These are phyloP conservation scores for Exophiala alcalophila DNA, from an alignment of 2,329 filamentous ascomycete species.

Conservation along the genomic window DNA sequence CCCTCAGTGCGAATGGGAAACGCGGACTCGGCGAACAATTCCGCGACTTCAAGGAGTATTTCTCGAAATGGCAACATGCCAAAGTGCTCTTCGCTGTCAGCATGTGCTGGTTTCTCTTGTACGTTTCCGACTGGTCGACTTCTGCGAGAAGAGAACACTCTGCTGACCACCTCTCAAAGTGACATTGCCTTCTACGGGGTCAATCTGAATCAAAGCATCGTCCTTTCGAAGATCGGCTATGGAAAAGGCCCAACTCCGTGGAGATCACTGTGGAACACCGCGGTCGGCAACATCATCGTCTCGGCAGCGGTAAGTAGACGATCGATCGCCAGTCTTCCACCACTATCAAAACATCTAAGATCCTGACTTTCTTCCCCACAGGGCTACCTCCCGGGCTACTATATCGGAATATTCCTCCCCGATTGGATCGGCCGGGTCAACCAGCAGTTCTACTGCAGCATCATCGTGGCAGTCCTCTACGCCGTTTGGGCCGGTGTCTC, in stretches of 20 bases:
- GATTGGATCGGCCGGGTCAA: slow-evolving; percentile 29
- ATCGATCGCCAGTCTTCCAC: neutral
- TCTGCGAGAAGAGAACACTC: neutral
- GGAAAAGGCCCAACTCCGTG: slow-evolving; percentile 34
- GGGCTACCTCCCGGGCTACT: slow-evolving; percentile 31
- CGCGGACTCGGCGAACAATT: slow-evolving; percentile 25
- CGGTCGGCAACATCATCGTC: slow-evolving; percentile 38
- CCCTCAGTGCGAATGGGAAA: slow-evolving; percentile 13
- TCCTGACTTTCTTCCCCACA: neutral
- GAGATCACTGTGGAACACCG: slow-evolving; percentile 36
- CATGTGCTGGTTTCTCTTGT: slow-evolving; percentile 35
- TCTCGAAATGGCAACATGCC: slow-evolving; percentile 35
- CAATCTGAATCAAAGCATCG: slow-evolving; percentile 38
- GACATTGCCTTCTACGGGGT: slow-evolving; percentile 38
- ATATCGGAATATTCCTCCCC: slow-evolving; percentile 31
- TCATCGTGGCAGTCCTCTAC: slow-evolving; percentile 32
- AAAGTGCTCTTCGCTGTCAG: slow-evolving; percentile 36
- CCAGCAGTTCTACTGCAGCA: slow-evolving; percentile 29
- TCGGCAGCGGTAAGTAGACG: slow-evolving; percentile 31
- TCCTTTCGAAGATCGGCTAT: slow-evolving; percentile 36
- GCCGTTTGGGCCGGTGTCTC: slow-evolving; percentile 34
- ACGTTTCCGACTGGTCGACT: slow-evolving; percentile 1
- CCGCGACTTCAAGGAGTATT: slow-evolving; percentile 35
- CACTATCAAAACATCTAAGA: neutral
- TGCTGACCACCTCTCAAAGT: slow-evolving; percentile 1